Conservation (phyloP, 495 filamentous ascomycete species). For the Margaritispora aquatica region DNA sequence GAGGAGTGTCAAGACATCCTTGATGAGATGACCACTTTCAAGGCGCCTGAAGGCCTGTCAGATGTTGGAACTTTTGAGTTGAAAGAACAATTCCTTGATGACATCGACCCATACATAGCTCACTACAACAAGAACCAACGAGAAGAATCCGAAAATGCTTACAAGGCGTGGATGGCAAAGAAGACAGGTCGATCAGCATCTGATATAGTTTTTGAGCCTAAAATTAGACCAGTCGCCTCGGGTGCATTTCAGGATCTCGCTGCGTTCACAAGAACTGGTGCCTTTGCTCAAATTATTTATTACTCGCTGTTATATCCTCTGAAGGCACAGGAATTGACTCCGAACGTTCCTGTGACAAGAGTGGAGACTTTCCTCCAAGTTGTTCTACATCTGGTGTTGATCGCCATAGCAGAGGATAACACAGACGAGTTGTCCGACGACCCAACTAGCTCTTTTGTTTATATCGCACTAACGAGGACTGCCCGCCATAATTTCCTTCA, state of each 20-base stretch:
- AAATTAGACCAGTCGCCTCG: constrained; percentile 65
- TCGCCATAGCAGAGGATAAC: constrained; percentile 77
- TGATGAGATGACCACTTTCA: constrained; percentile 84
- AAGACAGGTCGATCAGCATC: constrained; percentile 71
- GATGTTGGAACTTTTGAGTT: constrained; percentile 93
- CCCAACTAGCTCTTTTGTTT: constrained; percentile 56
- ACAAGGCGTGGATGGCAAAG: constrained; percentile 79
- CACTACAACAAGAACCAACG: constrained; percentile 96
- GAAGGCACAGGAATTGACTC: constrained; percentile 55
- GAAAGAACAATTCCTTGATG: constrained; percentile 72
- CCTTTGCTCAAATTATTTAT: constrained; percentile 89
- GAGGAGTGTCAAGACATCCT: constrained; percentile 75
- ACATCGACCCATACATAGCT: constrained; percentile 90
- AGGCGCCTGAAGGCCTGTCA: constrained; percentile 80
- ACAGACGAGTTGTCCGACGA: constrained; percentile 42
- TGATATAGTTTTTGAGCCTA: constrained; percentile 93
- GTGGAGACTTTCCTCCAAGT: constrained; percentile 90
- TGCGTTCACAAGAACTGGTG: constrained; percentile 68
- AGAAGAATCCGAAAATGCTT: constrained; percentile 88
- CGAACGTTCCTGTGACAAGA: constrained; percentile 68
- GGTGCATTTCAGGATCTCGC: constrained; percentile 72
- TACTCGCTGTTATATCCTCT: constrained; percentile 77
- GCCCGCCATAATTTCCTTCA: constrained; percentile 48
- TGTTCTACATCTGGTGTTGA: constrained; percentile 76
- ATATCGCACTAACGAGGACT: constrained; percentile 55